Conservation (phyloP, 768 basidiomycete species). For the Pisolithus sp. region DNA sequence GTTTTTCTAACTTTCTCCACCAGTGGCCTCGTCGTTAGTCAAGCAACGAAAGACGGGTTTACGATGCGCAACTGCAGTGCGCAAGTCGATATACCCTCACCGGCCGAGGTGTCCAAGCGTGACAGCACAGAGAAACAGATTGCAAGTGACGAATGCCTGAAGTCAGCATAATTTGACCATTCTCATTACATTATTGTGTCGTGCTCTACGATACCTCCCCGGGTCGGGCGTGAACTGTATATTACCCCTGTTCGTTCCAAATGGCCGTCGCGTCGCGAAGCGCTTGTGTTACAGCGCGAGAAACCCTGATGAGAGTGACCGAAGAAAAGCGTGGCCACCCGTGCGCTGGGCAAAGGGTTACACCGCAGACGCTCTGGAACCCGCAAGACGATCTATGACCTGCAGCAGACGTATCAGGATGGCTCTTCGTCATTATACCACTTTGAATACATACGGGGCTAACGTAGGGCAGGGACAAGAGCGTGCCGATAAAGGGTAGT, state of each 20-base stretch:
- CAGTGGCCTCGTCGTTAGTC: slow-evolving; percentile 50
- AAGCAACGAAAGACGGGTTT: slow-evolving; percentile 44
- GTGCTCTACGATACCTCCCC: neutral
- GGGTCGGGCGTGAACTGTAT: neutral
- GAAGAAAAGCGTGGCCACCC: neutral
- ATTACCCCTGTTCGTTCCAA: neutral
- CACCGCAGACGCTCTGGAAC: slow-evolving; percentile 71
- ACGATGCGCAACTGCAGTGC: slow-evolving; percentile 38
- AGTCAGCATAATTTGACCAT: neutral
- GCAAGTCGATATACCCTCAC: slow-evolving; percentile 9
- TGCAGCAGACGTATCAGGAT: slow-evolving; percentile 25
- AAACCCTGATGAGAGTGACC: neutral
- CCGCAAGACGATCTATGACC: slow-evolving; percentile 75
- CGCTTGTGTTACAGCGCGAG: too few relatives aligned
- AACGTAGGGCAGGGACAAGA: slow-evolving; percentile 84
- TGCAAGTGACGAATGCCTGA: neutral
- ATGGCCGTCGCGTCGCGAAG: too few relatives aligned
- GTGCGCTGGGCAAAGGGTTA: slow-evolving; percentile 23
- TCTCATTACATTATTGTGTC: neutral
- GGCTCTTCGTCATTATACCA: neutral
- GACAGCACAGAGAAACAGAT: neutral
- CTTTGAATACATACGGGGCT: slow-evolving; percentile 50
- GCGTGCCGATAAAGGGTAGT: slow-evolving; percentile 83
- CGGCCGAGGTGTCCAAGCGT: neutral
- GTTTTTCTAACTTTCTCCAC: slow-evolving; percentile 16